A percentile compares a stretch with the other conserved stretches of the same genome.
Evolutionary conservation across 1,284 basidiomycete genomes (phyloP).

Genomic region (Cryptococcus sp.): DNA sequence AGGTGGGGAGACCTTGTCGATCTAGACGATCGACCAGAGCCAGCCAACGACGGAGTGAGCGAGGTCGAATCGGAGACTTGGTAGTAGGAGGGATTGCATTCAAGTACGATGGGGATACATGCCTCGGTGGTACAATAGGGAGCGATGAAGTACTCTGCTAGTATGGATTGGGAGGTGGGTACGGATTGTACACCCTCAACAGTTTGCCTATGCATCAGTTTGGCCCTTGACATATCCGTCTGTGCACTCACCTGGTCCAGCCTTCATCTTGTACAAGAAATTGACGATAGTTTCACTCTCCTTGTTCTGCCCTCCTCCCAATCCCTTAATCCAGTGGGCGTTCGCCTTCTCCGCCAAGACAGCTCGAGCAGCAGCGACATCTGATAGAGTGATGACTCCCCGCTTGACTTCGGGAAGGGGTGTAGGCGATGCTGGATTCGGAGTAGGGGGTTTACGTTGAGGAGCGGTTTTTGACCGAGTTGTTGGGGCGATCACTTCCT

Average conservation of each 20-base stretch:
- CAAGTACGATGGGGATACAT: too few relatives aligned
- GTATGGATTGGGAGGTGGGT: background rate
- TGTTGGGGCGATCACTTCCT: conserved; percentile 24
- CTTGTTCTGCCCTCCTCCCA: conserved; percentile 45
- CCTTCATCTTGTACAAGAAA: conserved; percentile 46
- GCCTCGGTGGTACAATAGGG: too few relatives aligned
- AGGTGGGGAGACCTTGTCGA: too few relatives aligned
- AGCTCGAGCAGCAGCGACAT: conserved; percentile 35
- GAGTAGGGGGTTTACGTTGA: conserved; percentile 20
- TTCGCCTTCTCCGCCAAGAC: conserved; percentile 44
- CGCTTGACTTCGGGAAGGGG: conserved; percentile 20
- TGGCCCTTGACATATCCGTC: background rate
- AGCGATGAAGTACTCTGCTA: too few relatives aligned
- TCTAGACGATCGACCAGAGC: too few relatives aligned
- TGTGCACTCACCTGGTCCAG: conserved; percentile 40
- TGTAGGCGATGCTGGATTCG: conserved; percentile 10
- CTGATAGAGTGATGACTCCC: conserved; percentile 41
- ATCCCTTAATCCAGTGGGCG: conserved; percentile 42
- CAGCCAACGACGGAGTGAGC: too few relatives aligned
- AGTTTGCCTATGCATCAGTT: conserved; percentile 24
- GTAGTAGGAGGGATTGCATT: too few relatives aligned
- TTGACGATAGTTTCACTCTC: conserved; percentile 45
- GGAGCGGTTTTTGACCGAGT: conserved; percentile 40
- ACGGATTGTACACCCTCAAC: conserved; percentile 40
- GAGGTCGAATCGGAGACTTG: too few relatives aligned